Conservation (phyloP, 129 eudicot genomes). For the Daucus carota region DH1_v3.0 NC_030382.2:13230001-13230500, state of each 20-base stretch:
- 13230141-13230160: not conserved
- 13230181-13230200: not conserved
- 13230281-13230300: constrained; percentile 68
- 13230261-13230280: constrained; percentile 49
- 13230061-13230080: not conserved
- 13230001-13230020: not conserved
- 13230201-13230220: not conserved
- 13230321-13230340: constrained; percentile 86
- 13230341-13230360: constrained; percentile 82
- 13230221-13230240: not conserved
- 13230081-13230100: not conserved
- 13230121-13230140: not conserved
- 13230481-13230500: too few species aligned
- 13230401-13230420: not conserved
- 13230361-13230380: constrained; percentile 3
- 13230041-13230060: not conserved
- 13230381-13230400: not conserved
- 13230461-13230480: not conserved
- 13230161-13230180: not conserved
- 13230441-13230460: not conserved
- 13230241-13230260: not conserved
- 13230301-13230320: constrained; percentile 49
- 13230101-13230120: not conserved
- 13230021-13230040: not conserved
- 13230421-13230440: not conserved